Evolutionary conservation across 75 land plant species (phyloP).

Genomic region (Pseudotsuga menziesii): DNA sequence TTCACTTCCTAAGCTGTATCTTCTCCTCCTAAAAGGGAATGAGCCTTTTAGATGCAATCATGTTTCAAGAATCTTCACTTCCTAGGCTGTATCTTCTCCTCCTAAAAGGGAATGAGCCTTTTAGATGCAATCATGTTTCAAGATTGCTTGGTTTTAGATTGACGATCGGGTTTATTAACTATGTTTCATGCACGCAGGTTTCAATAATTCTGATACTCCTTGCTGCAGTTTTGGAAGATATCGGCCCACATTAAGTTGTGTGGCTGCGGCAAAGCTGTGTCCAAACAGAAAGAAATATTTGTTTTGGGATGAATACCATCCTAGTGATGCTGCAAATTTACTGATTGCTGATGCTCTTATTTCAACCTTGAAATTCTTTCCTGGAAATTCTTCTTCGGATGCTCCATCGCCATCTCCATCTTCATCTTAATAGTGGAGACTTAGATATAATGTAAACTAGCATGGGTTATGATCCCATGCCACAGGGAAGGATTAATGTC

Average conservation of each 20-base stretch:
- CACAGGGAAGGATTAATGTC: too few species aligned
- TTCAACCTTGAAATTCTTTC: constrained; percentile 24
- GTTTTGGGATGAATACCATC: constrained; percentile 98
- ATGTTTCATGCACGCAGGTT: constrained; percentile 41
- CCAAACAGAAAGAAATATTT: constrained; percentile 62
- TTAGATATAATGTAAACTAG: too few species aligned
- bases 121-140: too few species aligned
- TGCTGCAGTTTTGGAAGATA: constrained; percentile 68
- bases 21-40: too few species aligned
- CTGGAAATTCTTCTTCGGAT: neutral
- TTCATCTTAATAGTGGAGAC: neutral
- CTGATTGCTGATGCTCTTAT: constrained; percentile 62
- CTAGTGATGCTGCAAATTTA: constrained; percentile 75
- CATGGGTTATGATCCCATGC: too few species aligned
- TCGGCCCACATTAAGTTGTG: constrained; percentile 74
- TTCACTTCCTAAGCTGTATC: too few species aligned
- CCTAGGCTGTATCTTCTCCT: too few species aligned
- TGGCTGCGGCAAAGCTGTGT: constrained; percentile 53
- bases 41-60: too few species aligned
- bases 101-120: too few species aligned
- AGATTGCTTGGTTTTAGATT: neutral
- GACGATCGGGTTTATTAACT: neutral
- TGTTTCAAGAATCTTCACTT: too few species aligned
- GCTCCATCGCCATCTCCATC: constrained; percentile 23
- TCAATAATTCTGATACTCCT: constrained; percentile 55